phyloP scores from a whole-genome alignment of 2,329 filamentous ascomycete species.

The Aschersonia sp. region DNA sequence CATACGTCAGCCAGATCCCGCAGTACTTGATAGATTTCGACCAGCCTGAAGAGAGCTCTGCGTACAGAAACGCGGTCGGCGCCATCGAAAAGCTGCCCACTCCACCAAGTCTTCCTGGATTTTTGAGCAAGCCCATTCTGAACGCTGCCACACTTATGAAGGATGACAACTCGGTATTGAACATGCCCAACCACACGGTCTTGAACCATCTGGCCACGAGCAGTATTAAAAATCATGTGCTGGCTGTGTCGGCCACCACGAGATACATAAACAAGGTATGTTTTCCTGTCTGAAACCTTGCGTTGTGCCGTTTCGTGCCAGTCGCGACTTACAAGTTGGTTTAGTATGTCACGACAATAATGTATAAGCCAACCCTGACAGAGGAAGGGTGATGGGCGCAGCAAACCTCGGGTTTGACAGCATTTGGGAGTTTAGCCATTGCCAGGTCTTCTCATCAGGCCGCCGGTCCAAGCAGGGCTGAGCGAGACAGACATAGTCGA shows the following conservation, averaged over 20 bases:
- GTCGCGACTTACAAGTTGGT: not conserved
- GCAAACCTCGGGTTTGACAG: no score
- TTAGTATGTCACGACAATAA: slow-evolving; percentile 92
- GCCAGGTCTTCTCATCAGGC: no score
- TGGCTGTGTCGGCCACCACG: slow-evolving; percentile 94
- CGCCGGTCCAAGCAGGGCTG: no score
- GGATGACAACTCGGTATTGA: slow-evolving; percentile 93
- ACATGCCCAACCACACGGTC: slow-evolving; percentile 94
- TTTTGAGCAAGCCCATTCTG: slow-evolving; percentile 85
- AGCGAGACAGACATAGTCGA: no score
- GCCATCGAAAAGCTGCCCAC: slow-evolving; percentile 68
- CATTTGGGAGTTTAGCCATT: no score
- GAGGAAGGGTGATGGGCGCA: slow-evolving; percentile 23
- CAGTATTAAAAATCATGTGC: slow-evolving; percentile 91
- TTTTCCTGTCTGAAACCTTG: not conserved
- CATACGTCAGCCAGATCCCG: slow-evolving; percentile 63
- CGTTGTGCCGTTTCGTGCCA: not conserved
- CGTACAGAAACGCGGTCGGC: slow-evolving; percentile 58
- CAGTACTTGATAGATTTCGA: slow-evolving; percentile 80
- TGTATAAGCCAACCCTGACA: slow-evolving; percentile 78
- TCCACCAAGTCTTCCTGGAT: slow-evolving; percentile 76
- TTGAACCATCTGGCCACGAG: slow-evolving; percentile 94
- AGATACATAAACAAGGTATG: slow-evolving; percentile 86
- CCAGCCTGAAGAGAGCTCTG: slow-evolving; percentile 60
- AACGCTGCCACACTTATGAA: slow-evolving; percentile 88